Conservation (phyloP, 2,329 filamentous ascomycete genomes). For the Raffaelea ambrosiae region DNA sequence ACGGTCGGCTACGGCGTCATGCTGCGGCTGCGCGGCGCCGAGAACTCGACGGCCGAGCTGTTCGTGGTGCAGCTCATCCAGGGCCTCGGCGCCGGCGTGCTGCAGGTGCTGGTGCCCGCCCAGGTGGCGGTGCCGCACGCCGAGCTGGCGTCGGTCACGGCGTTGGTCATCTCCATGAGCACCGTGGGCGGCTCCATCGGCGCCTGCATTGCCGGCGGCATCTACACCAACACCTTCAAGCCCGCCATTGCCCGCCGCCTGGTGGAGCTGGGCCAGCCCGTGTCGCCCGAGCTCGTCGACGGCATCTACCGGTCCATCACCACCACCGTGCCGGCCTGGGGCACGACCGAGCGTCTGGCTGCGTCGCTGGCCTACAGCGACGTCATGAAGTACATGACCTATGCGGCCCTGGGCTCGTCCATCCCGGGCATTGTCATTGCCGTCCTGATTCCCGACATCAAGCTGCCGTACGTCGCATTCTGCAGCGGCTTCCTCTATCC, state of each 20-base stretch:
- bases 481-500: neutral
- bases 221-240: constrained; percentile 38
- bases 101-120: constrained; percentile 34
- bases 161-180: constrained; percentile 31
- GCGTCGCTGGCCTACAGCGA: constrained; percentile 27
- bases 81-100: constrained; percentile 36
- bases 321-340: constrained; percentile 28
- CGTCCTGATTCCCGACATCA: constrained; percentile 16
- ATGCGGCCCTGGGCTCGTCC: constrained; percentile 16
- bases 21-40: constrained; percentile 35
- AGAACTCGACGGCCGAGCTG: constrained; percentile 34
- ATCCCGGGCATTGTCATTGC: constrained; percentile 13
- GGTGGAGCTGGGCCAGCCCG: too few species aligned
- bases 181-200: constrained; percentile 31
- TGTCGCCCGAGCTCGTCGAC: constrained; percentile 21
- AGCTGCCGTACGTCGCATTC: constrained; percentile 11
- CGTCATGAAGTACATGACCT: constrained; percentile 19
- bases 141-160: constrained; percentile 38
- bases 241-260: constrained; percentile 25
- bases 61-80: constrained; percentile 39
- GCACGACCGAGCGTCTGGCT: constrained; percentile 27
- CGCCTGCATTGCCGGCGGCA: constrained; percentile 35
- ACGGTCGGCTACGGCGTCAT: constrained; percentile 41
- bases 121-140: constrained; percentile 35
- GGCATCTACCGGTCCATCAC: constrained; percentile 37